These are phyloP conservation scores for Colletotrichum sp. DNA, from an alignment of 2,329 filamentous ascomycete species.

Conservation along the genomic window DNA sequence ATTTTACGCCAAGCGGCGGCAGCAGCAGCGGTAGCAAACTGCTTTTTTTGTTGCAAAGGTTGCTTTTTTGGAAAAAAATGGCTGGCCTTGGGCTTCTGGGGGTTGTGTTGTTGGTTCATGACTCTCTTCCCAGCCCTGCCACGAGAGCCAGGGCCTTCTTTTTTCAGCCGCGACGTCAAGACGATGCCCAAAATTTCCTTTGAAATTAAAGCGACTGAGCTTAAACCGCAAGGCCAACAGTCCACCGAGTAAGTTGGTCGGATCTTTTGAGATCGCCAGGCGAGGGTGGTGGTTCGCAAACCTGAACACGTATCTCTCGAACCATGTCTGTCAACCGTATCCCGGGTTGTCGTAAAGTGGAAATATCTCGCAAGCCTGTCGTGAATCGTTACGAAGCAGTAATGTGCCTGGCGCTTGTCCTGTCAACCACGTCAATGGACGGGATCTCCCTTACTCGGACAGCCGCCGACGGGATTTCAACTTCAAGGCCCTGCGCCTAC, in stretches of 20 bases:
- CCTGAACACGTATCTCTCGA: neutral
- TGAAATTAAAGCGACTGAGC: neutral
- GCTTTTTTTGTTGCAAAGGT: neutral
- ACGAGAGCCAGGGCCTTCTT: neutral
- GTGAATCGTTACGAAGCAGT: neutral
- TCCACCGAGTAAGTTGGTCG: neutral
- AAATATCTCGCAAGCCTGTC: neutral
- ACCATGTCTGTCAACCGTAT: neutral
- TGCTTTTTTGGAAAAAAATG: neutral
- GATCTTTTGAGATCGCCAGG: neutral
- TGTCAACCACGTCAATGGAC: neutral
- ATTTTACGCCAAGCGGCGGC: neutral
- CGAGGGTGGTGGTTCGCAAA: neutral
- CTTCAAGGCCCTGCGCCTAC: neutral
- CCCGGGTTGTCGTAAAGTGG: neutral
- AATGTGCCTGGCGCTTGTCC: neutral
- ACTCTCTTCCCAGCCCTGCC: constrained; percentile 1
- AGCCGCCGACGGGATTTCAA: neutral
- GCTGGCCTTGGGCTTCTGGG: neutral
- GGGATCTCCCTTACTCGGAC: constrained; percentile 4
- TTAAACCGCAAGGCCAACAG: neutral
- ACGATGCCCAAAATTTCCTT: neutral
- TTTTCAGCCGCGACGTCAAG: neutral
- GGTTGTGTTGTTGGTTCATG: neutral
- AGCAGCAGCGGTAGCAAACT: neutral